These are phyloP conservation scores for Saccharomycopsis sp. DNA, from an alignment of 805 yeast species.

Conservation along the genomic window DNA sequence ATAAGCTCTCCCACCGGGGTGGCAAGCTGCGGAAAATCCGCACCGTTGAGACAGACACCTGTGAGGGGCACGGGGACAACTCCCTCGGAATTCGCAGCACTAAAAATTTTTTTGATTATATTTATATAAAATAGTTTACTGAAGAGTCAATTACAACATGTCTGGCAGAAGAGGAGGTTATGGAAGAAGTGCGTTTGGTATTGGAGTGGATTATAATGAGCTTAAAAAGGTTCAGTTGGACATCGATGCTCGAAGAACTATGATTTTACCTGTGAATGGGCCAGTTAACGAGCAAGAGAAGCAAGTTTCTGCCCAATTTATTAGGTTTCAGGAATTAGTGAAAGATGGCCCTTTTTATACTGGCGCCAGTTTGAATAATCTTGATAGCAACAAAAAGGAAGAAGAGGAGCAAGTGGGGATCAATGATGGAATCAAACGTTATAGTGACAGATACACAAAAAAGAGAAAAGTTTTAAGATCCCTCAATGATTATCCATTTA, in stretches of 20 bases:
- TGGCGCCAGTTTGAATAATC: constrained; percentile 35
- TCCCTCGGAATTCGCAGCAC: too few species aligned
- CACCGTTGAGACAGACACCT: too few species aligned
- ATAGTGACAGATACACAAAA: constrained; percentile 70
- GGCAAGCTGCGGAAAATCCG: too few species aligned
- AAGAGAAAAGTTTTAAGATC: constrained; percentile 61
- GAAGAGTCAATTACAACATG: not conserved
- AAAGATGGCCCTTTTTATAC: constrained; percentile 60
- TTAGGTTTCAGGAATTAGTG: constrained; percentile 42
- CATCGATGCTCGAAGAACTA: constrained; percentile 6
- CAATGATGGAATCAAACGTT: constrained; percentile 68
- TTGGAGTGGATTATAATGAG: constrained; percentile 16
- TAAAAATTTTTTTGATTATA: too few species aligned
- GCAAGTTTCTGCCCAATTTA: constrained; percentile 41
- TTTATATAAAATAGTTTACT: too few species aligned
- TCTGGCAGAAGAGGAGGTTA: not conserved
- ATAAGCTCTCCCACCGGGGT: too few species aligned
- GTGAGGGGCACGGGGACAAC: too few species aligned
- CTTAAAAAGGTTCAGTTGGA: constrained; percentile 14
- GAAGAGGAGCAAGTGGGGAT: constrained; percentile 30
- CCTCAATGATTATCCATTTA: constrained; percentile 70
- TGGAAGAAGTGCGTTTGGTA: constrained; percentile 13
- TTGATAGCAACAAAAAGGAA: constrained; percentile 15
- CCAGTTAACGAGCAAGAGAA: constrained; percentile 41
- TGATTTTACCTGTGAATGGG: constrained; percentile 51